phyloP scores from a whole-genome alignment of 1,139 yeast species.

The Geotrichum fermentans region DNA sequence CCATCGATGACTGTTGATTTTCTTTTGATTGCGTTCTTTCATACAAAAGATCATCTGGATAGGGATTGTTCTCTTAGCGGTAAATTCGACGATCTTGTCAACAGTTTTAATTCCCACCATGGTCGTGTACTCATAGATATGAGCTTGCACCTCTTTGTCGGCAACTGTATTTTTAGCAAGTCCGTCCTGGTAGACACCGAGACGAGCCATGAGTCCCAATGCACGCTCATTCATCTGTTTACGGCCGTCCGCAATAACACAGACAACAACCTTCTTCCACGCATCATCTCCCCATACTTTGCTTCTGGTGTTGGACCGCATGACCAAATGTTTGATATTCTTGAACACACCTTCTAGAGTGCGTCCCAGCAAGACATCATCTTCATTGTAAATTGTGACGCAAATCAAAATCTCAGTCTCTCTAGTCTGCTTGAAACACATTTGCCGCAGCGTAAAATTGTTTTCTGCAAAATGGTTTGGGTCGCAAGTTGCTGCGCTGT shows the following conservation, averaged over 20 bases:
- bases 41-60: conserved; percentile 72
- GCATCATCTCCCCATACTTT: conserved; percentile 69
- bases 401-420: conserved; percentile 70
- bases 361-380: conserved; percentile 63
- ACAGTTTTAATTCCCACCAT: conserved; percentile 68
- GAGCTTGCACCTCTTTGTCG: conserved; percentile 63
- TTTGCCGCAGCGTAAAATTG: conserved; percentile 63
- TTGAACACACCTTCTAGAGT: conserved; percentile 75
- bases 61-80: conserved; percentile 58
- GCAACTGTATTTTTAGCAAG: conserved; percentile 75
- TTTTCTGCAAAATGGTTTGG: conserved; percentile 55
- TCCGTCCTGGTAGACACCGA: conserved; percentile 78
- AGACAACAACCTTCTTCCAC: conserved; percentile 74
- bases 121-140: conserved; percentile 74
- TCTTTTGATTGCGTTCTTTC: conserved; percentile 68
- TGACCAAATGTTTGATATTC: conserved; percentile 59
- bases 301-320: conserved; percentile 50
- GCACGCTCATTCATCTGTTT: conserved; percentile 62
- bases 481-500: conserved; percentile 78
- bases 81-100: conserved; percentile 50
- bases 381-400: conserved; percentile 77
- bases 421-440: conserved; percentile 60
- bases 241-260: conserved; percentile 75
- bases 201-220: conserved; percentile 58
- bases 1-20: conserved; percentile 83